Conservation (phyloP, 106 monocot species). For the Platanthera guangdongensis region DNA sequence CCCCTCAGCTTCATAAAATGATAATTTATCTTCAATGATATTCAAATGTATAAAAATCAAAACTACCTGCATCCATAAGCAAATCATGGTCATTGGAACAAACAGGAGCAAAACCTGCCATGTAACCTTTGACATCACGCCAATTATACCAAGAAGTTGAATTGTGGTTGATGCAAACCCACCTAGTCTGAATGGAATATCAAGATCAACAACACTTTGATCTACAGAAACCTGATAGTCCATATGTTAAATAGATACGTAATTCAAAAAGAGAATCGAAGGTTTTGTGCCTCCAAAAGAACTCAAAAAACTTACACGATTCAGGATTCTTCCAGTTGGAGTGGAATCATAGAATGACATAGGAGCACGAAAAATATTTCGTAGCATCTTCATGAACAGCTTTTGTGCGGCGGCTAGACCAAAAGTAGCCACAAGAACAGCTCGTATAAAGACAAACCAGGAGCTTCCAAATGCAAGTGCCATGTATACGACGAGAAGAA, state of each 20-base stretch:
- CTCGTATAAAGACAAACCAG: slow-evolving; percentile 79
- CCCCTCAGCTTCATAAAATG: not conserved
- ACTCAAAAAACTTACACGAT: slow-evolving; percentile 49
- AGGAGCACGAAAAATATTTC: slow-evolving; percentile 75
- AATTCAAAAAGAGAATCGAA: not conserved
- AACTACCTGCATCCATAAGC: slow-evolving; percentile 97
- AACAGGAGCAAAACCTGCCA: slow-evolving; percentile 91
- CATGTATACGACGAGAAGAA: slow-evolving; percentile 92
- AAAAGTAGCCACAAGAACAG: slow-evolving; percentile 92
- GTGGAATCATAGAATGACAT: slow-evolving; percentile 99
- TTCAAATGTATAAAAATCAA: not conserved
- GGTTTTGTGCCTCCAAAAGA: not conserved
- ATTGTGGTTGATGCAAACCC: slow-evolving; percentile 93
- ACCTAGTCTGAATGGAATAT: slow-evolving; percentile 93
- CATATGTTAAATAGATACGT: slow-evolving; percentile 10
- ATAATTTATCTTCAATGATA: not conserved
- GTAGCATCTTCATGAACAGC: slow-evolving; percentile 82
- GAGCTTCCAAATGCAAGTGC: slow-evolving; percentile 94
- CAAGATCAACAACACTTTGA: slow-evolving; percentile 98
- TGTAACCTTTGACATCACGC: slow-evolving; percentile 90
- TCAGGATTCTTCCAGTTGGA: slow-evolving; percentile 86
- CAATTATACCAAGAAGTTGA: slow-evolving; percentile 85
- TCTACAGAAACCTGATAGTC: slow-evolving; percentile 91
- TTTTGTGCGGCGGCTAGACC: slow-evolving; percentile 92
- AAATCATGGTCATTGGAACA: slow-evolving; percentile 78